Evolutionary conservation across 495 filamentous ascomycete species (phyloP), one percentile per base, ranked within the genome.

Genomic region (Cercophora sp.): DNA sequence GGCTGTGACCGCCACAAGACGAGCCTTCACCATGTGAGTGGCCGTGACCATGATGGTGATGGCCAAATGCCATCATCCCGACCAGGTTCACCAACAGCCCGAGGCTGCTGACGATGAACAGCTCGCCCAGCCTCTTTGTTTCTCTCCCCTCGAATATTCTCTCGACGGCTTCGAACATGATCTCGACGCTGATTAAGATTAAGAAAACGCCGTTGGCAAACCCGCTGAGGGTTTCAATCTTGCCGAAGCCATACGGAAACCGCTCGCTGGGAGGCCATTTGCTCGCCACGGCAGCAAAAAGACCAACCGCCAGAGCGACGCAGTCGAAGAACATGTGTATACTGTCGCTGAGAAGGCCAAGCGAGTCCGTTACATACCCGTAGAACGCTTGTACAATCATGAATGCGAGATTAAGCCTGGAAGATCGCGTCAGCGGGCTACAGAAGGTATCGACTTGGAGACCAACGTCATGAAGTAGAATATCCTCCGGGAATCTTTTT

Each of bases 251-350:
- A 63, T 96, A 97, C 0, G 93, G 93, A 57, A 96, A 97, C 16
- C 85, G 70, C 55, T 84, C 74, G 62, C 84, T 95, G 1, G 91
- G 86, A 1, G 91, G 90, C 92, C 92, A 96, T 69, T 97, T 97
- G 64, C 89, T 94, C 78, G 94, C 92, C 10, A 99, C 89, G 9
- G 94, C 86, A n/a, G 93, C 93, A 59, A 89, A 89, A 8, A 99
- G 79, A 11, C 93, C 93, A 13, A 97, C 88, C 1, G 87, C 85
- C 18, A 99, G 78, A 16, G 93, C 93, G 11, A 96, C 79, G 57
- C 93, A 99, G 67, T 99, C 93, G 57, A 99, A 99, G 64, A 99
- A 94, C 93, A 99, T 99, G 69, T 99, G 93, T 54, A 99, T 94
- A 62, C 89, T 96, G 68, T 99, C 93, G 58, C 89, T 96, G 4